Evolutionary conservation across 1,284 basidiomycete species (phyloP), one percentile per base, ranked within the genome.

Genomic region (Tylopilus sp.): DNA sequence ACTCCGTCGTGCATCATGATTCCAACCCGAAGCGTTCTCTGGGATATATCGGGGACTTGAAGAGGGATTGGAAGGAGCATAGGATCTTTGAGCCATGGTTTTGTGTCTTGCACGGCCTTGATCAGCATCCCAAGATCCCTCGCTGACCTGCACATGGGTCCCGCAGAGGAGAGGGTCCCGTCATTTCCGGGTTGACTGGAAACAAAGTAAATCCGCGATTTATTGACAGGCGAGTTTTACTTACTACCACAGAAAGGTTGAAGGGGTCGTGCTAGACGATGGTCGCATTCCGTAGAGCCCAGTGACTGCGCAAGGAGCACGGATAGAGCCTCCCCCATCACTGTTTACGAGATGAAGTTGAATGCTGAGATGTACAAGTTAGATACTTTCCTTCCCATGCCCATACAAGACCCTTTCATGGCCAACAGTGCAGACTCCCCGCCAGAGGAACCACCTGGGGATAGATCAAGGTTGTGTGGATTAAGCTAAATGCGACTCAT

Each of bases 351-450:
- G 32, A 51, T 72, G 44, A 69, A 53, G 24, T 7, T n/a, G n/a
- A 38, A 49, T 41, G 9, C 8, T 4, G 16, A 58, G 57, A 53
- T 52, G 6, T 36, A 9, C 1, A 26, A 26, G 18, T 13, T 18
- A 36, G 62, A 36, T 33, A 86, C 84, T 75, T 81, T 83, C 61
- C 78, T 85, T 24, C 87, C 86, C 13, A 88, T 78, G 9, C 88
- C 87, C 58, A 89, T 73, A n/a, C 80, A 81, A 26, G 81, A 81
- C 10, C 87, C 88, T 41, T 80, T 80, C 61, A 85, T 74, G 7
- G 83, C 82, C 5, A 88, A 70, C n/a, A 89, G 69, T 0, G 87
- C 86, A 1, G 84, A 80, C 72, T 87, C 87, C 38, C 87, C 87
- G 15, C 87, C 87, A 6, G 82, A 83, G 44, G 81, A 83, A 36